phyloP scores from a whole-genome alignment of 2,329 filamentous ascomycete species.

The Biscogniauxia marginata region DNA sequence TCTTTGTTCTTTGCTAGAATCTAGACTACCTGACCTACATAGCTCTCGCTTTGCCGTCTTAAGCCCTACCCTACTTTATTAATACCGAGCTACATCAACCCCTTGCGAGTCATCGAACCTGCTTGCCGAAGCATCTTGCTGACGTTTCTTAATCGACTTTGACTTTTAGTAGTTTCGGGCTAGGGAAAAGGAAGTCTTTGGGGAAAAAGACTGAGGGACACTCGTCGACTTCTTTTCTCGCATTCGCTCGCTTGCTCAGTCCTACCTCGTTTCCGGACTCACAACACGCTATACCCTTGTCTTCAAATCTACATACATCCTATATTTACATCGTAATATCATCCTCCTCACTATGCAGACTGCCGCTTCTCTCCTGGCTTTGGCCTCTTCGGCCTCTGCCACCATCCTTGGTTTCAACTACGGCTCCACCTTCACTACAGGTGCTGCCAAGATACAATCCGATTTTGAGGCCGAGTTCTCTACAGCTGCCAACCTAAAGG shows the following conservation, averaged over 20 bases:
- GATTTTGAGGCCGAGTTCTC: constrained; percentile 73
- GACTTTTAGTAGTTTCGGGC: constrained; percentile 7
- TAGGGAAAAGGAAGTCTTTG: neutral
- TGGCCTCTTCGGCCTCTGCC: constrained; percentile 40
- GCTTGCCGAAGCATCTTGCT: constrained; percentile 5
- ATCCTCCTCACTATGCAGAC: constrained; percentile 22
- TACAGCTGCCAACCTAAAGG: constrained; percentile 60
- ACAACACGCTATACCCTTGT: too few species aligned
- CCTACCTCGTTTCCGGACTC: neutral
- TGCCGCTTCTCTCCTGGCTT: constrained; percentile 27
- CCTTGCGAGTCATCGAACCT: constrained; percentile 6
- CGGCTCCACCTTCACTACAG: constrained; percentile 60
- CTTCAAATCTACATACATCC: too few species aligned
- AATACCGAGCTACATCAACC: neutral
- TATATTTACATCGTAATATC: neutral
- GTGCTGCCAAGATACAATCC: constrained; percentile 56
- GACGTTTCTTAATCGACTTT: constrained; percentile 3
- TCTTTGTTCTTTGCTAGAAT: constrained; percentile 8
- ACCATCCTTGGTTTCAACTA: constrained; percentile 71
- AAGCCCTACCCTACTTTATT: constrained; percentile 11
- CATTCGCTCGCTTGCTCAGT: neutral
- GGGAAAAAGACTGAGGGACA: neutral
- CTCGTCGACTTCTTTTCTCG: neutral
- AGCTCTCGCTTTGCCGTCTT: too few species aligned
- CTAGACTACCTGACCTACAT: constrained; percentile 6